phyloP scores from a whole-genome alignment of 768 basidiomycete species.

The Boletus speciosus region DNA sequence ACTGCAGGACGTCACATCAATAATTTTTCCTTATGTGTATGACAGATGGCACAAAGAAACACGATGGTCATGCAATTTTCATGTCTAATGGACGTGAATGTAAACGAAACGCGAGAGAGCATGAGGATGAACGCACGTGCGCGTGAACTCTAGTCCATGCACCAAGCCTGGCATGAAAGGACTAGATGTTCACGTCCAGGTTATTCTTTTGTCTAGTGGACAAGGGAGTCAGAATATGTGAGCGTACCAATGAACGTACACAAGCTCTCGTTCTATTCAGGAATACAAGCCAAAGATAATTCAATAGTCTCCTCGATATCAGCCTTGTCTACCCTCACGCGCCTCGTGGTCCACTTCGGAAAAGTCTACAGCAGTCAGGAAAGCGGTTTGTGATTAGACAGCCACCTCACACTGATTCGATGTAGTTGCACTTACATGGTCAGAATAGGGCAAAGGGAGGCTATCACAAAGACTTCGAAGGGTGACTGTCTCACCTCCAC shows the following conservation, averaged over 20 bases:
- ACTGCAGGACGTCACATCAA: too few species aligned
- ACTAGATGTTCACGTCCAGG: too few species aligned
- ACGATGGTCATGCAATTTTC: not conserved
- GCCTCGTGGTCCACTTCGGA: not conserved
- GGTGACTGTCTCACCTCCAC: not conserved
- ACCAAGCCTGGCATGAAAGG: too few species aligned
- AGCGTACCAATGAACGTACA: not conserved
- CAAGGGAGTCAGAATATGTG: not conserved
- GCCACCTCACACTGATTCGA: not conserved
- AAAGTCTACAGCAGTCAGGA: not conserved
- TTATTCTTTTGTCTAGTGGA: conserved; percentile 1
- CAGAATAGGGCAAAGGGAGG: not conserved
- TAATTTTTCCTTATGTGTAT: not conserved
- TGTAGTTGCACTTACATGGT: not conserved
- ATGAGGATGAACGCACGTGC: not conserved
- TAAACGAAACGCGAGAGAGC: too few species aligned
- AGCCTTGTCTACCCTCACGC: too few species aligned
- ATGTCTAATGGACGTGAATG: too few species aligned
- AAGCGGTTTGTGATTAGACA: not conserved
- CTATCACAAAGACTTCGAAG: conserved; percentile 1
- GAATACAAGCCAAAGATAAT: not conserved
- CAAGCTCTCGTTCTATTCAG: not conserved
- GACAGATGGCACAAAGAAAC: not conserved
- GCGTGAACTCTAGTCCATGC: too few species aligned
- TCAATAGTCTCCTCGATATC: conserved; percentile 1